phyloP scores from a whole-genome alignment of 192 early-diverging fungal species.

The Gigaspora rosea region DNA sequence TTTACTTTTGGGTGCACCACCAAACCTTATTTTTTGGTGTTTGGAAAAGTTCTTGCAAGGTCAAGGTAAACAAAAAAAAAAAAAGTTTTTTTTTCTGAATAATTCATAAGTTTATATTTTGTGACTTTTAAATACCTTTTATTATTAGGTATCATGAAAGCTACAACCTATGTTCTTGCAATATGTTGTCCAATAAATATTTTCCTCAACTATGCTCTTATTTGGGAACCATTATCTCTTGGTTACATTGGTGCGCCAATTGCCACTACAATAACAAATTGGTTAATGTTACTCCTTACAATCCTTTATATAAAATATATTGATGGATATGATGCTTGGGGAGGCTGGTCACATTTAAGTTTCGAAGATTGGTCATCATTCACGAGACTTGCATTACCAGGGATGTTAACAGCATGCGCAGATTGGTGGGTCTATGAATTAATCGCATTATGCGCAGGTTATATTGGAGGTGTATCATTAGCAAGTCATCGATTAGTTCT shows the following conservation, averaged over 20 bases:
- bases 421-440: slow-evolving; percentile 81
- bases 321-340: slow-evolving; percentile 79
- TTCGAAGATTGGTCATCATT: slow-evolving; percentile 61
- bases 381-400: slow-evolving; percentile 74
- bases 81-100: not conserved
- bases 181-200: slow-evolving; percentile 74
- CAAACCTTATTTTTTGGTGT: slow-evolving; percentile 82
- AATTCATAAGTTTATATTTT: not conserved
- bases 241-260: slow-evolving; percentile 87
- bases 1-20: slow-evolving; percentile 71
- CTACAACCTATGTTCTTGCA: slow-evolving; percentile 71
- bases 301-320: slow-evolving; percentile 64
- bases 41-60: slow-evolving; percentile 85
- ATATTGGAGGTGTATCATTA: slow-evolving; percentile 71
- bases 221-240: slow-evolving; percentile 66
- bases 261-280: slow-evolving; percentile 76
- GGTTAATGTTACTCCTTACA: slow-evolving; percentile 66
- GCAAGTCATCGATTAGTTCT: slow-evolving; percentile 85
- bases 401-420: slow-evolving; percentile 75
- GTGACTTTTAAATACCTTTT: too few relatives aligned
- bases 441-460: slow-evolving; percentile 73
- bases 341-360: slow-evolving; percentile 78
- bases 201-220: slow-evolving; percentile 74
- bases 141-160: slow-evolving; percentile 66
- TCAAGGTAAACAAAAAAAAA: slow-evolving; percentile 58